phyloP scores from a whole-genome alignment of 2,329 filamentous ascomycete genomes.

The Raffaelea ambrosiae region DNA sequence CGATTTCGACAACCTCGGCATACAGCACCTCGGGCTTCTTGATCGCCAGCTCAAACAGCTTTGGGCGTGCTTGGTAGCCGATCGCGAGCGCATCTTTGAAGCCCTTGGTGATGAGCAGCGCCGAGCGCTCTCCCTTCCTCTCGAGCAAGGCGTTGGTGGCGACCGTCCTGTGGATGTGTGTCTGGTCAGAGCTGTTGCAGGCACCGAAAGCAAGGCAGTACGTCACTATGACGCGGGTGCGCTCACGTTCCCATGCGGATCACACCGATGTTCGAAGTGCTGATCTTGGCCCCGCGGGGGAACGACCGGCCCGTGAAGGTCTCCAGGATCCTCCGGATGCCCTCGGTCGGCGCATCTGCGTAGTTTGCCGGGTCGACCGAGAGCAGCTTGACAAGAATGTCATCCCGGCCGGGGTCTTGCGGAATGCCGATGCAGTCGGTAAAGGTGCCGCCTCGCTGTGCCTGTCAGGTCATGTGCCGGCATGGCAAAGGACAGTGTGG shows the following conservation, averaged over 20 bases:
- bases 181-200: slow-evolving; percentile 2
- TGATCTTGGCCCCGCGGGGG: slow-evolving; percentile 67
- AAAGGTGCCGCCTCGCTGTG: neutral
- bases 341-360: slow-evolving; percentile 83
- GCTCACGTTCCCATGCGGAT: neutral
- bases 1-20: slow-evolving; percentile 72
- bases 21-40: slow-evolving; percentile 80
- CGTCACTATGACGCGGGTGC: slow-evolving; percentile 30
- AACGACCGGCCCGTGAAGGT: slow-evolving; percentile 67
- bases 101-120: slow-evolving; percentile 71
- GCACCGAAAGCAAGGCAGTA: too few species aligned
- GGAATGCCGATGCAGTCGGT: neutral
- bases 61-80: slow-evolving; percentile 81
- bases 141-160: slow-evolving; percentile 88
- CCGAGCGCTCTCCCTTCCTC: slow-evolving; percentile 81
- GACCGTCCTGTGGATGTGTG: slow-evolving; percentile 87
- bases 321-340: slow-evolving; percentile 76
- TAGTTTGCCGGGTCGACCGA: slow-evolving; percentile 84
- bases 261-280: slow-evolving; percentile 68
- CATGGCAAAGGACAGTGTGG: neutral
- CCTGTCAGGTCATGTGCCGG: neutral
- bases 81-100: slow-evolving; percentile 85
- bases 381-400: slow-evolving; percentile 35
- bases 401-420: neutral
- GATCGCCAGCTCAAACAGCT: slow-evolving; percentile 86